These are phyloP conservation scores for Ascochyta fabae DNA, from an alignment of 2,329 filamentous ascomycete genomes.

Conservation along the genomic window DNA sequence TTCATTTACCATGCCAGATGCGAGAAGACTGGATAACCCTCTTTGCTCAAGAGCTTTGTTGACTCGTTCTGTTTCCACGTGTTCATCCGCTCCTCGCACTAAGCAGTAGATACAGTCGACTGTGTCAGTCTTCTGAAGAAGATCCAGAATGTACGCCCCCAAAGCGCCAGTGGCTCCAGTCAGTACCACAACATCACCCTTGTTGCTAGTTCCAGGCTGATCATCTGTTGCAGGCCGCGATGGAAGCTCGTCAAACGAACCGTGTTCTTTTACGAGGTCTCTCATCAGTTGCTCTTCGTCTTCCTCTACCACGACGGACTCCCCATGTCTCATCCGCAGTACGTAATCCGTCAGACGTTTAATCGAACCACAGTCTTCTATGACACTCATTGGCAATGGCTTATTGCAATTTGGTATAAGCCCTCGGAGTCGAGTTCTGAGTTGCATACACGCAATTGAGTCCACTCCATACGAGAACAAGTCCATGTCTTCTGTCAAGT, in stretches of 20 bases:
- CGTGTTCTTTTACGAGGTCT: slow-evolving; percentile 57
- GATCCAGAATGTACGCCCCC: slow-evolving; percentile 59
- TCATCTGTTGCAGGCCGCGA: slow-evolving; percentile 4
- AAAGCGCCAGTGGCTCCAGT: slow-evolving; percentile 61
- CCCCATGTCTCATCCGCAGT: slow-evolving; percentile 49
- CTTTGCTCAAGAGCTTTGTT: slow-evolving; percentile 37
- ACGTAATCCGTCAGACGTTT: slow-evolving; percentile 50
- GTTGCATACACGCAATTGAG: slow-evolving; percentile 63
- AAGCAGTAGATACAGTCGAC: slow-evolving; percentile 63
- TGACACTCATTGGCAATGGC: slow-evolving; percentile 61
- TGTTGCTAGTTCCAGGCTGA: not conserved
- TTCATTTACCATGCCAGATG: slow-evolving; percentile 18
- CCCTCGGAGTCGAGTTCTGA: slow-evolving; percentile 50
- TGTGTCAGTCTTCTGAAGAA: slow-evolving; percentile 48
- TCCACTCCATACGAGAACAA: slow-evolving; percentile 66
- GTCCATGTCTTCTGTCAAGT: slow-evolving; percentile 53
- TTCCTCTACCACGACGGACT: slow-evolving; percentile 36
- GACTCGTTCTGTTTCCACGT: slow-evolving; percentile 42
- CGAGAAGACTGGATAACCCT: slow-evolving; percentile 35
- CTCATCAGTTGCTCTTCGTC: slow-evolving; percentile 54
- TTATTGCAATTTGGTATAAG: slow-evolving; percentile 45
- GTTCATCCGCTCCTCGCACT: slow-evolving; percentile 55
- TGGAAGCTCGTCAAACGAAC: slow-evolving; percentile 46
- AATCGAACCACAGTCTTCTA: slow-evolving; percentile 67
- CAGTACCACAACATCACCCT: slow-evolving; percentile 44